Percentiles rank a stretch among this genome's conserved stretches.
Evolutionary conservation across 2,329 filamentous ascomycete species (phyloP).

Genomic region (Talaromyces sp.): DNA sequence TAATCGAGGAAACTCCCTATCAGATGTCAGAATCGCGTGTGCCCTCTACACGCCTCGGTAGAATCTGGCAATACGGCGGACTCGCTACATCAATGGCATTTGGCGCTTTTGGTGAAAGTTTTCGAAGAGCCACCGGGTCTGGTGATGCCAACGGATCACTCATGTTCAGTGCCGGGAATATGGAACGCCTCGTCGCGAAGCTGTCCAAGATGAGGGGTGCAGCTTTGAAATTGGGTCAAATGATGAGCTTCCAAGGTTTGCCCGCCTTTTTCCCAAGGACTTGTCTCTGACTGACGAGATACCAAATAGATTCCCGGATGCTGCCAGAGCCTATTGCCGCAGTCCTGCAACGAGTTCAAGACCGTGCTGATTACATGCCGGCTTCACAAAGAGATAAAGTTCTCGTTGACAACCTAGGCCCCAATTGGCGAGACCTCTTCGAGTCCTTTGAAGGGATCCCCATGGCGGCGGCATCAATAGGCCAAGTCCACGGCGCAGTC

Average conservation of each 20-base stretch:
- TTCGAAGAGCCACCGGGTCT: constrained; percentile 74
- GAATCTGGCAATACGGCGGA: constrained; percentile 92
- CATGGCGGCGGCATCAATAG: constrained; percentile 93
- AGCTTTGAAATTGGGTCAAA: constrained; percentile 93
- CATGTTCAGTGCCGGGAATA: constrained; percentile 82
- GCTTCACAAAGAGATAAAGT: constrained; percentile 87
- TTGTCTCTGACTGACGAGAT: not conserved
- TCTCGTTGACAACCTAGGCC: constrained; percentile 71
- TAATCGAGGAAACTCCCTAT: constrained; percentile 48
- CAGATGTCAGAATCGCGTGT: constrained; percentile 84
- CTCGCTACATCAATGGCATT: constrained; percentile 94
- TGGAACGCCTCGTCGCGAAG: constrained; percentile 88
- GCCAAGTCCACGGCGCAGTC: constrained; percentile 85
- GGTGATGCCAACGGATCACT: constrained; percentile 64
- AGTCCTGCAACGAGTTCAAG: constrained; percentile 89
- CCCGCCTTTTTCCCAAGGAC: not conserved
- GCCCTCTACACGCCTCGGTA: constrained; percentile 78
- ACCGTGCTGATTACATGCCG: constrained; percentile 97
- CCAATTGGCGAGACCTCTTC: constrained; percentile 81
- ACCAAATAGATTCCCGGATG: constrained; percentile 75
- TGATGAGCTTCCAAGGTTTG: constrained; percentile 86
- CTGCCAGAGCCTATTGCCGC: constrained; percentile 81
- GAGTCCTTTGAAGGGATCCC: constrained; percentile 83
- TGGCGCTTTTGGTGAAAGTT: constrained; percentile 79
- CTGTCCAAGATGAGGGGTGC: constrained; percentile 95